A percentile compares a stretch with the other conserved stretches of the same genome.
Evolutionary conservation across 192 early-diverging fungal species (phyloP).

Genomic region (Pilobolus umbonatus): DNA sequence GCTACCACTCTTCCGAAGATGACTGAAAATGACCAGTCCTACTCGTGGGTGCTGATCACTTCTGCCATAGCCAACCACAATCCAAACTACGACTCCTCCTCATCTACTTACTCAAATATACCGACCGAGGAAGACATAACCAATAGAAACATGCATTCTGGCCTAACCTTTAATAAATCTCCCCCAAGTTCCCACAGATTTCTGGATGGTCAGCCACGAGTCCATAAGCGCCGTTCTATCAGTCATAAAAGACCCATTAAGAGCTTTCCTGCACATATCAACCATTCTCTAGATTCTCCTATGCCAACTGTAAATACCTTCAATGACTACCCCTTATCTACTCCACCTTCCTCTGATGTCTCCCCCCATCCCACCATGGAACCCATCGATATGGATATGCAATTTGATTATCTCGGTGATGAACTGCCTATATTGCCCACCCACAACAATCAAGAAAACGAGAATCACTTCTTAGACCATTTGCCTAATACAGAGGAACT

Average conservation of each 20-base stretch:
- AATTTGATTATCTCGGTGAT: slow-evolving; percentile 13
- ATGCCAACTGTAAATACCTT: neutral
- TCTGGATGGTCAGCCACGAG: slow-evolving; percentile 10
- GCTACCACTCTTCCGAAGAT: neutral
- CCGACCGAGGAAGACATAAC: neutral
- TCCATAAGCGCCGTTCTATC: slow-evolving; percentile 2
- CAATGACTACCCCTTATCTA: neutral
- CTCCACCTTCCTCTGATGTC: slow-evolving; percentile 5
- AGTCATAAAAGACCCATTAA: slow-evolving; percentile 4
- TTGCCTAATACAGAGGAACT: slow-evolving; percentile 15
- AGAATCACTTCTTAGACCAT: slow-evolving; percentile 4
- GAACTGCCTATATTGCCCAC: neutral
- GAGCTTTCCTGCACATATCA: no score
- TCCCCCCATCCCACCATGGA: slow-evolving; percentile 5
- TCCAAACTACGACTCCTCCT: neutral
- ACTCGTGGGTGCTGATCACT: slow-evolving; percentile 16
- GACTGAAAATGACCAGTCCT: neutral
- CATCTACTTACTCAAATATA: neutral
- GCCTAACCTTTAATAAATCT: slow-evolving; percentile 12
- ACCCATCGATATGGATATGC: slow-evolving; percentile 9
- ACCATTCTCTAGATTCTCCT: neutral
- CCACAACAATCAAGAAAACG: neutral
- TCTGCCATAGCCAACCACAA: neutral
- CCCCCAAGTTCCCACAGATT: neutral
- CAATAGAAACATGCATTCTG: neutral